A percentile compares a stretch with the other conserved stretches of the same genome.
Evolutionary conservation across 2,329 filamentous ascomycete species (phyloP).

Genomic region (Ophiostoma sp.): DNA sequence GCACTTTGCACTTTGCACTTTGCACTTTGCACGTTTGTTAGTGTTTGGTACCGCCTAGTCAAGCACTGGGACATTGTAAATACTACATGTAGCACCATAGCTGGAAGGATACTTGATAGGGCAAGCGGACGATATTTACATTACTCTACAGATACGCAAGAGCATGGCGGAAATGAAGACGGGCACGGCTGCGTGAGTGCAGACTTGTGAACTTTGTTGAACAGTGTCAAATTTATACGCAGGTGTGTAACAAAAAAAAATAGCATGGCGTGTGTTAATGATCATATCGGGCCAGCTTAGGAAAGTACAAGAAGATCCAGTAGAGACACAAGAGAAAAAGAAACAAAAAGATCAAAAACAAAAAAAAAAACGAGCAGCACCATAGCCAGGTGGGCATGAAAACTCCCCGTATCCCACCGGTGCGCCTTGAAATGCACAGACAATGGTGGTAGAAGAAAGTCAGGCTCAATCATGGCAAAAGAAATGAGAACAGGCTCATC

Average conservation of each 20-base stretch:
- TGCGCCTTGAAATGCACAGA: conserved; percentile 17
- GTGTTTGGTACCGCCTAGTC: background rate
- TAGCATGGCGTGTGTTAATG: background rate
- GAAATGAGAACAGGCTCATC: background rate
- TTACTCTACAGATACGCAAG: background rate
- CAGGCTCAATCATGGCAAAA: background rate
- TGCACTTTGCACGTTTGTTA: background rate
- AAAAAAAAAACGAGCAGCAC: background rate
- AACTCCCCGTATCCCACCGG: background rate
- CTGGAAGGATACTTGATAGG: background rate
- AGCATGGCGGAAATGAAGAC: too few relatives aligned
- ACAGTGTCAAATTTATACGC: background rate
- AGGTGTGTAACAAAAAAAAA: background rate
- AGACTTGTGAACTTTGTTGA: background rate
- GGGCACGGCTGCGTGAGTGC: background rate
- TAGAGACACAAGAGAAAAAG: background rate
- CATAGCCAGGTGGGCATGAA: background rate
- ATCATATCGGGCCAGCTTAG: background rate
- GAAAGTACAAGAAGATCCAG: background rate
- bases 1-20: background rate
- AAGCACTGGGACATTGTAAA: background rate
- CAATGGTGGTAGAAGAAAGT: background rate
- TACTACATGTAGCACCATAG: background rate
- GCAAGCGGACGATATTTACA: background rate
- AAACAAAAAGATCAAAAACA: background rate